Conservation (phyloP, 306 rosid genomes). For the Medicago lupulina region DNA sequence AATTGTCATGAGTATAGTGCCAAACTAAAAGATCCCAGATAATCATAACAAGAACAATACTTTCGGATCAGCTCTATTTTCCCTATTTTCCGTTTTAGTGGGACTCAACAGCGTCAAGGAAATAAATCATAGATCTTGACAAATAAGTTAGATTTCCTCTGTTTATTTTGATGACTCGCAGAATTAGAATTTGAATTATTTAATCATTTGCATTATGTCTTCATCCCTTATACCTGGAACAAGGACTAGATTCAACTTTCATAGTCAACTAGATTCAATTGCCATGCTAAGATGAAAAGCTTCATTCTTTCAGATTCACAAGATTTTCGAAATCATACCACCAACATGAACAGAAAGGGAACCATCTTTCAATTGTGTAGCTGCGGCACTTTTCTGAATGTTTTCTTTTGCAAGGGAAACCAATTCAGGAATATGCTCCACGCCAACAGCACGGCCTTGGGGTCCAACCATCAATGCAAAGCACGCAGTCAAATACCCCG, state of each 20-base stretch:
- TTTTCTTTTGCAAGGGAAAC: constrained; percentile 71
- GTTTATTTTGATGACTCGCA: constrained; percentile 2
- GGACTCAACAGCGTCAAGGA: constrained; percentile 15
- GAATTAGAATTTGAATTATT: background rate
- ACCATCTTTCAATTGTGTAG: constrained; percentile 69
- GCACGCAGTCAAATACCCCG: constrained; percentile 96
- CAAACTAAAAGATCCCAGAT: background rate
- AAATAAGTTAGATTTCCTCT: constrained; percentile 26
- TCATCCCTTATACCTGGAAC: constrained; percentile 22
- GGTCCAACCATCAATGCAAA: constrained; percentile 95
- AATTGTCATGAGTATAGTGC: background rate
- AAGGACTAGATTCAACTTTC: constrained; percentile 30
- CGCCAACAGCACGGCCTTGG: constrained; percentile 82
- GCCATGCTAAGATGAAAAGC: constrained; percentile 18
- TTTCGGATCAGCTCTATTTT: constrained; percentile 11
- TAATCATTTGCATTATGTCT: constrained; percentile 12
- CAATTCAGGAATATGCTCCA: constrained; percentile 97
- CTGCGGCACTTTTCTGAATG: constrained; percentile 88
- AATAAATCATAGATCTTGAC: background rate
- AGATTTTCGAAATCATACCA: constrained; percentile 62
- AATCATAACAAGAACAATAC: background rate
- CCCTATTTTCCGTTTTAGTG: constrained; percentile 2
- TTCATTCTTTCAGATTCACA: constrained; percentile 30
- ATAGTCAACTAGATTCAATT: constrained; percentile 30
- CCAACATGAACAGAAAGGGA: constrained; percentile 81